phyloP scores from a whole-genome alignment of 2,329 filamentous ascomycete genomes.

The Talaromyces sp. region DNA sequence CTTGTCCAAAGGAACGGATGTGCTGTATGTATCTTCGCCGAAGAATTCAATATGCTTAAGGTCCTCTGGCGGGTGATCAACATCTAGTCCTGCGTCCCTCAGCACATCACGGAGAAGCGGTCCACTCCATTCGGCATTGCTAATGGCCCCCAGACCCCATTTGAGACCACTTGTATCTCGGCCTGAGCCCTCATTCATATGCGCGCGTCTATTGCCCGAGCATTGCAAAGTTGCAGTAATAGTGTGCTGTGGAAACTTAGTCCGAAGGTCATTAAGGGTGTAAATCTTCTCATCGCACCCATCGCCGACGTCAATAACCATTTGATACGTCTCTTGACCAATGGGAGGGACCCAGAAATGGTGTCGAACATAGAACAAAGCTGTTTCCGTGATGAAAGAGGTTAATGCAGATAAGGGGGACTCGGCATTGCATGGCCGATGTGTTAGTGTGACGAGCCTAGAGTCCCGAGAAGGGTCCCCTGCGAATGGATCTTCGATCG shows the following conservation, averaged over 20 bases:
- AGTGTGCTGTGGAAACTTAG: conserved; percentile 53
- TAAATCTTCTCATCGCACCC: conserved; percentile 55
- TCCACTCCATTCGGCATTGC: conserved; percentile 63
- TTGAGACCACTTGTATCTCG: conserved; percentile 59
- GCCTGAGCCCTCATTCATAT: conserved; percentile 57
- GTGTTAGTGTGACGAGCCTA: conserved; percentile 55
- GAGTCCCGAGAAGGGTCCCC: conserved; percentile 45
- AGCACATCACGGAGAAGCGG: conserved; percentile 60
- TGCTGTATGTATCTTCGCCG: conserved; percentile 62
- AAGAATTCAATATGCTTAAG: conserved; percentile 60
- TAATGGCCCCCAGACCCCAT: conserved; percentile 63
- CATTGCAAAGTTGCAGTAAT: conserved; percentile 63
- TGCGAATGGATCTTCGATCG: conserved; percentile 7
- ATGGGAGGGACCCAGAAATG: conserved; percentile 65
- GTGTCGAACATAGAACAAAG: conserved; percentile 63
- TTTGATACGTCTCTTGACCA: conserved; percentile 46
- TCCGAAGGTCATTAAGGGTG: conserved; percentile 57
- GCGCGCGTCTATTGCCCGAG: conserved; percentile 61
- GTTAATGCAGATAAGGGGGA: conserved; percentile 55
- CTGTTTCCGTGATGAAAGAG: conserved; percentile 58
- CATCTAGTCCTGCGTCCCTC: conserved; percentile 56
- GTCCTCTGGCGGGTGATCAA: conserved; percentile 38
- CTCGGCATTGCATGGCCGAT: conserved; percentile 64
- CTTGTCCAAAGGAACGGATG: conserved; percentile 63
- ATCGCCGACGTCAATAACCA: conserved; percentile 60